Conservation (phyloP, 306 rosid genomes). For the Quercus engelmannii region DNA sequence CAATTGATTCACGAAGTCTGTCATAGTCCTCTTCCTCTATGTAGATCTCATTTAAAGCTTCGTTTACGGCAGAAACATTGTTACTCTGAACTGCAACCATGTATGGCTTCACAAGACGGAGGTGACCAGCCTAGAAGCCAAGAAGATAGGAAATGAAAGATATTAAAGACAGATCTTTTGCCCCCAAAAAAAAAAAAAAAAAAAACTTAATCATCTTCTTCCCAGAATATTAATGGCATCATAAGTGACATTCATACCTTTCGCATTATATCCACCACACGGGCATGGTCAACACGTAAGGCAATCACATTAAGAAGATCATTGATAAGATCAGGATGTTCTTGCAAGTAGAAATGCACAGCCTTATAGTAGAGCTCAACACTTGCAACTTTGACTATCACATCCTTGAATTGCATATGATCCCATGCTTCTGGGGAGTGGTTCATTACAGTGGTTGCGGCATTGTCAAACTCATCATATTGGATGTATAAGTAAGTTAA, state of each 20-base stretch:
- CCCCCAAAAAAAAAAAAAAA: background rate
- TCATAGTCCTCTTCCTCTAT: constrained; percentile 99
- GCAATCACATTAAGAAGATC: constrained; percentile 98
- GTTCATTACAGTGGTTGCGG: constrained; percentile 98
- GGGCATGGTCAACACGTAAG: constrained; percentile 96
- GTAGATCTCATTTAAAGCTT: constrained; percentile 94
- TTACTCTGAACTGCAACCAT: constrained; percentile 99
- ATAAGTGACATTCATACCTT: constrained; percentile 45
- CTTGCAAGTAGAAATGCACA: constrained; percentile 98
- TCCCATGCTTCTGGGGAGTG: constrained; percentile 99
- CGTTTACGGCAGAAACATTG: constrained; percentile 96
- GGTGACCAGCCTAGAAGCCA: constrained; percentile 76
- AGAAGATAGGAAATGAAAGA: background rate
- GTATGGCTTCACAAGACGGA: constrained; percentile 97
- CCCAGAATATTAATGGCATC: background rate
- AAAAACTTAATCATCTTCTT: background rate
- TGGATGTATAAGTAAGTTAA: constrained; percentile 95
- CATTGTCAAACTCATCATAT: constrained; percentile 98
- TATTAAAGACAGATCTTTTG: background rate
- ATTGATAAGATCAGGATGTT: constrained; percentile 96
- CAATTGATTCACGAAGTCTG: constrained; percentile 93
- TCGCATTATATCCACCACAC: constrained; percentile 98
- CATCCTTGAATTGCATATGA: constrained; percentile 99
- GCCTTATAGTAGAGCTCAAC: constrained; percentile 96
- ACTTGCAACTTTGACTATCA: constrained; percentile 86